phyloP scores from a whole-genome alignment of 148 eudicot genomes.

The Nepenthes mirabilis region DNA sequence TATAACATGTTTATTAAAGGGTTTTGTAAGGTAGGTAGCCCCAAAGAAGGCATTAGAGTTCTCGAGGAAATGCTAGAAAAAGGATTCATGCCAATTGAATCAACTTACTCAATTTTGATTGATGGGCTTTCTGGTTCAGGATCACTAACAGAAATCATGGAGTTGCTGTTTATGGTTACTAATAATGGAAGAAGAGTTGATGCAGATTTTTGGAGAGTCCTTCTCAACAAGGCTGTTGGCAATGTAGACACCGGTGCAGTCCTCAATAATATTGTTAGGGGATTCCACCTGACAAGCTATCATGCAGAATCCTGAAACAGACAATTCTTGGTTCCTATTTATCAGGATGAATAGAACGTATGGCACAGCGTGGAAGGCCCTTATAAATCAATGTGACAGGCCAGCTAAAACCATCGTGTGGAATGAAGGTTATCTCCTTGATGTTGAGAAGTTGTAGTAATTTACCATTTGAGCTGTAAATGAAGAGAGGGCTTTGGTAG shows the following conservation, averaged over 20 bases:
- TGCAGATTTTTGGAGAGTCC: constrained; percentile 32
- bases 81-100: constrained; percentile 44
- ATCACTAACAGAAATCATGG: constrained; percentile 22
- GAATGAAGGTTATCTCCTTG: no score
- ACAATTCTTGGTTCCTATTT: no score
- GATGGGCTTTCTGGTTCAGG: constrained; percentile 36
- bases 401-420: no score
- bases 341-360: no score
- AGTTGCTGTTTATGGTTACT: constrained; percentile 28
- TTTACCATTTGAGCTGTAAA: no score
- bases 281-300: constrained; percentile 1
- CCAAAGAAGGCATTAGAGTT: constrained; percentile 54
- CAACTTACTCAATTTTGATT: constrained; percentile 49
- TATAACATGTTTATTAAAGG: constrained; percentile 71
- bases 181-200: constrained; percentile 27
- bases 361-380: no score
- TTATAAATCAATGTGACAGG: no score
- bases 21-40: constrained; percentile 66
- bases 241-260: constrained; percentile 11
- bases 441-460: no score
- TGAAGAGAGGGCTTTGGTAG: no score
- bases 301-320: neutral
- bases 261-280: constrained; percentile 16
- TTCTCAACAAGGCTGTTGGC: constrained; percentile 27
- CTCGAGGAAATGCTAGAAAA: constrained; percentile 71